Evolutionary conservation across 495 filamentous ascomycete genomes (phyloP).

Genomic region (Aspergillus affinis): DNA sequence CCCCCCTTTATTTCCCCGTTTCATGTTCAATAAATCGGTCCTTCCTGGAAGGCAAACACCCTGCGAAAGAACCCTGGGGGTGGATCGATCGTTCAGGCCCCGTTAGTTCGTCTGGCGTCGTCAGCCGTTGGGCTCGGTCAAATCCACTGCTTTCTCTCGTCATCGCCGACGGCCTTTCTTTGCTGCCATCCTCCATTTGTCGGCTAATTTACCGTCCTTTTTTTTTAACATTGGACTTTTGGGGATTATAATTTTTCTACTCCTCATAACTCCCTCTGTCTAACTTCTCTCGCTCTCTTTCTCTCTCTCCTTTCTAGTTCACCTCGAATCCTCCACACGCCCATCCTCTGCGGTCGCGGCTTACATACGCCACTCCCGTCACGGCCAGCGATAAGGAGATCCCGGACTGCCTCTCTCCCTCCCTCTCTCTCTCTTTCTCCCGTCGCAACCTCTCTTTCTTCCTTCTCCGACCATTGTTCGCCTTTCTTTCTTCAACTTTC

Average conservation of each 20-base stretch:
- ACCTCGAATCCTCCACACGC: background rate
- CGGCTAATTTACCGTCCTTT: background rate
- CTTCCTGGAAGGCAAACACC: no score
- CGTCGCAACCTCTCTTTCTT: no score
- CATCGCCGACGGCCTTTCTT: conserved; percentile 1
- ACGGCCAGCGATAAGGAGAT: conserved; percentile 9
- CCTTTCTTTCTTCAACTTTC: background rate
- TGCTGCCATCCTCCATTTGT: background rate
- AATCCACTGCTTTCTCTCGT: background rate
- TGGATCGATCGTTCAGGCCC: background rate
- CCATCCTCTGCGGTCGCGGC: conserved; percentile 6
- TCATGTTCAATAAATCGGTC: no score
- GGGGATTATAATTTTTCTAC: background rate
- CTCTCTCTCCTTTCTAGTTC: background rate
- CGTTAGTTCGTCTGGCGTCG: conserved; percentile 1
- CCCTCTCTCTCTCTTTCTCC: background rate
- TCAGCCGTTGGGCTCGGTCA: conserved; percentile 1
- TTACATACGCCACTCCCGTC: conserved; percentile 3
- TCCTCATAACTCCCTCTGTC: background rate
- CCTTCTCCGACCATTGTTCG: background rate
- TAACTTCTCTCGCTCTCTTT: background rate
- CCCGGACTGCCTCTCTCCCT: background rate
- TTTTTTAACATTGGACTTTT: background rate
- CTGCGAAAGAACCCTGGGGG: background rate
- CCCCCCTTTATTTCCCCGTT: no score